phyloP scores from a whole-genome alignment of 257 asterid genomes.

The Nemophila menziesii region DNA sequence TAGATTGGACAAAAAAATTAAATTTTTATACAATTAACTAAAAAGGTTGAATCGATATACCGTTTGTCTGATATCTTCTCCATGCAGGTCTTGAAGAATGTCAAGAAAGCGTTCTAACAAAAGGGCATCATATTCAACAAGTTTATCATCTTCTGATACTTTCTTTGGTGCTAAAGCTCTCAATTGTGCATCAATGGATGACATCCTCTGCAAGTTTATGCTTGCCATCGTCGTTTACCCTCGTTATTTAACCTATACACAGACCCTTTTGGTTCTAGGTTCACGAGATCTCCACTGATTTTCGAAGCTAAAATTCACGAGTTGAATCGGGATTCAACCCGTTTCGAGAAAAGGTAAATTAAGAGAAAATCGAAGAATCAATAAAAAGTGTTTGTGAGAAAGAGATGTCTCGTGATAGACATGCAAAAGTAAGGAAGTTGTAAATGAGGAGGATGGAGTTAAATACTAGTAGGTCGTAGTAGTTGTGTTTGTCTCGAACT shows the following conservation, averaged over 20 bases:
- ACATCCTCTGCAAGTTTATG: constrained; percentile 63
- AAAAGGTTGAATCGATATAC: constrained; percentile 17
- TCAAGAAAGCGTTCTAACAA: constrained; percentile 90
- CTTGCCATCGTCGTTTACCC: constrained; percentile 25
- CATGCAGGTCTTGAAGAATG: constrained; percentile 89
- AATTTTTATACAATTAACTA: not conserved
- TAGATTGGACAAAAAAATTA: not conserved
- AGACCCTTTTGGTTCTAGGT: not conserved
- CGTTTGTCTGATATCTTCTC: constrained; percentile 78
- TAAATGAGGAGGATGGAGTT: no score
- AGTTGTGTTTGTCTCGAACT: no score
- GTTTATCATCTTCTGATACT: constrained; percentile 93
- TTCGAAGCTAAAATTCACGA: constrained; percentile 32
- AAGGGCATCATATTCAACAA: constrained; percentile 91
- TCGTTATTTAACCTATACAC: not conserved
- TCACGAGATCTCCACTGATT: constrained; percentile 30
- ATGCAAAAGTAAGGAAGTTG: no score
- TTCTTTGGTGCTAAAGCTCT: constrained; percentile 83
- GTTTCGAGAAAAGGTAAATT: constrained; percentile 1
- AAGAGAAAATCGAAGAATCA: not conserved
- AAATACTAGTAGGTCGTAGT: no score
- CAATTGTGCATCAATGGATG: constrained; percentile 91
- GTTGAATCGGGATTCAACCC: constrained; percentile 14
- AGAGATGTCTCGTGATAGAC: not conserved
- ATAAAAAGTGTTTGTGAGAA: not conserved